phyloP scores from a whole-genome alignment of 2,329 filamentous ascomycete genomes.

The Monosporascus sp. region DNA sequence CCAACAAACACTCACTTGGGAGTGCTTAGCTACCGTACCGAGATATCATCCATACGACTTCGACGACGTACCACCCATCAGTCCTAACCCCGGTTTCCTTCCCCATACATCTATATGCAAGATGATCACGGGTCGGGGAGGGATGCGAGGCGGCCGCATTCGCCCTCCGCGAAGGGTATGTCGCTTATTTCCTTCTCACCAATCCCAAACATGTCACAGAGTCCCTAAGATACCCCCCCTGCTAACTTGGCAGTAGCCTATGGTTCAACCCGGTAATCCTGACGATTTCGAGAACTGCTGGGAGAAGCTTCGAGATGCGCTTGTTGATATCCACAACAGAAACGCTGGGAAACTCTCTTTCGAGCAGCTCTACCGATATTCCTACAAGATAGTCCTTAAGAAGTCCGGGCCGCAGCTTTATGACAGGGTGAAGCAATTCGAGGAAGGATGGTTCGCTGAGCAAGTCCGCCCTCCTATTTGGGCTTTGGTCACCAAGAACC shows the following conservation, averaged over 20 bases:
- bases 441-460: slow-evolving; percentile 71
- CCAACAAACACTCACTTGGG: too few species aligned
- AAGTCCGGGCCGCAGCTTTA: slow-evolving; percentile 83
- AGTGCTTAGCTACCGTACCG: too few species aligned
- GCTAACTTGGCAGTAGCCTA: slow-evolving; percentile 17
- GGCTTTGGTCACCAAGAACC: slow-evolving; percentile 62
- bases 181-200: slow-evolving; percentile 1
- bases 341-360: slow-evolving; percentile 88
- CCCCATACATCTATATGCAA: slow-evolving; percentile 6
- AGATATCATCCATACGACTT: too few species aligned
- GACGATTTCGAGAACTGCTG: slow-evolving; percentile 85
- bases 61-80: too few species aligned
- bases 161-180: slow-evolving; percentile 27
- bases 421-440: slow-evolving; percentile 71
- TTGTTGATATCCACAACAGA: slow-evolving; percentile 85
- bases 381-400: slow-evolving; percentile 88
- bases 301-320: slow-evolving; percentile 68
- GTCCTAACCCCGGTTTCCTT: background rate
- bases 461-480: slow-evolving; percentile 68
- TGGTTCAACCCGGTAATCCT: slow-evolving; percentile 40
- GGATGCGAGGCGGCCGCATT: slow-evolving; percentile 24
- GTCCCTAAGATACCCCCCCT: background rate
- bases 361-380: slow-evolving; percentile 88
- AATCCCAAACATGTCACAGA: background rate
- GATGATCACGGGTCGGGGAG: slow-evolving; percentile 29